These are phyloP conservation scores for Tephrocybe rancida DNA, from an alignment of 768 basidiomycete species.

Conservation along the genomic window DNA sequence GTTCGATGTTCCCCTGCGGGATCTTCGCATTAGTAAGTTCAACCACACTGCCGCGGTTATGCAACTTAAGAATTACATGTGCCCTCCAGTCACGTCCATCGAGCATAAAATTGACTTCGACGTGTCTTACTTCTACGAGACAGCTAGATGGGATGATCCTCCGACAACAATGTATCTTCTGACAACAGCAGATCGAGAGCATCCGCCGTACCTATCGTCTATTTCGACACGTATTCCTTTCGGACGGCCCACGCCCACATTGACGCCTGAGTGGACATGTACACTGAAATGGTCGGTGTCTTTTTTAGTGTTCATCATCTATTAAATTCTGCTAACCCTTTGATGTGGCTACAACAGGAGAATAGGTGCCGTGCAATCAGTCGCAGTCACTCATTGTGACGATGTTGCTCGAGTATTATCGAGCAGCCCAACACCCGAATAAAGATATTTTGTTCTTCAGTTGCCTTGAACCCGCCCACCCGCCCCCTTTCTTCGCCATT, in stretches of 20 bases:
- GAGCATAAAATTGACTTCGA: constrained; percentile 11
- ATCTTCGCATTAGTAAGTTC: constrained; percentile 10
- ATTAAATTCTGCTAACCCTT: neutral
- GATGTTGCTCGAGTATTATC: neutral
- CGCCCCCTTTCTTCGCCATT: too few species aligned
- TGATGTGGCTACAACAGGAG: neutral
- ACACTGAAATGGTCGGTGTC: neutral
- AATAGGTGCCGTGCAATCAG: neutral
- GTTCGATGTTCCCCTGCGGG: constrained; percentile 3
- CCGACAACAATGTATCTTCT: constrained; percentile 6
- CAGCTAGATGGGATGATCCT: constrained; percentile 2
- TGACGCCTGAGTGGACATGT: constrained; percentile 5
- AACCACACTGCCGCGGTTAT: neutral
- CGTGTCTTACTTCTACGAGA: constrained; percentile 1
- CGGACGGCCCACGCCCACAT: neutral
- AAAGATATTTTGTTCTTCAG: too few species aligned
- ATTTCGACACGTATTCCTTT: neutral
- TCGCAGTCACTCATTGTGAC: neutral
- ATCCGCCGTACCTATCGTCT: constrained; percentile 6
- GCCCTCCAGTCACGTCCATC: constrained; percentile 2
- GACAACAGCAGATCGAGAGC: neutral
- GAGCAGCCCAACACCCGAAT: constrained; percentile 3
- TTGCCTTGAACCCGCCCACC: too few species aligned
- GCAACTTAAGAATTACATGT: neutral
- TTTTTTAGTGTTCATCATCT: neutral